A percentile compares a stretch with the other conserved stretches of the same genome.
These are phyloP conservation scores for Trichoderma asperelloides DNA, from an alignment of 495 filamentous ascomycete species.

Conservation along the genomic window DNA sequence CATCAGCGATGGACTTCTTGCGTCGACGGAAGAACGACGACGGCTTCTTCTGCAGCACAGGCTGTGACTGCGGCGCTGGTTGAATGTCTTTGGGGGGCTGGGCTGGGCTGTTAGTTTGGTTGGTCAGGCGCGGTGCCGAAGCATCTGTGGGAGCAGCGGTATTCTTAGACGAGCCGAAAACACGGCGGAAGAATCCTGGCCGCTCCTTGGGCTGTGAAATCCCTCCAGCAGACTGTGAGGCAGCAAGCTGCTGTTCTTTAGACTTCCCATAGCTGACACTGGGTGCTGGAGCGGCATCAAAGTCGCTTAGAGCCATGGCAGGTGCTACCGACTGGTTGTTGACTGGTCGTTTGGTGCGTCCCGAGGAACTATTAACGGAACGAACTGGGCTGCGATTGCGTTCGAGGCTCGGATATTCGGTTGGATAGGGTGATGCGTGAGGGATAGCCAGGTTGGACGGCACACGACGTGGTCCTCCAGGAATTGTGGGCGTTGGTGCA, in stretches of 20 bases:
- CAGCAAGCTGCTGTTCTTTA: conserved; percentile 19
- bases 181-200: conserved; percentile 83
- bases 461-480: conserved; percentile 60
- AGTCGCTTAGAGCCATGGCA: conserved; percentile 23
- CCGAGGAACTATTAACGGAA: conserved; percentile 49
- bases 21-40: conserved; percentile 88
- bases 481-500: conserved; percentile 81
- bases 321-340: conserved; percentile 20
- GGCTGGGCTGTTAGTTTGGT: conserved; percentile 8
- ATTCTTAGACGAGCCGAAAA: conserved; percentile 57
- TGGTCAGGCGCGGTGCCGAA: conserved; percentile 13
- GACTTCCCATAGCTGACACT: conserved; percentile 50
- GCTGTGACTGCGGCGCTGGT: conserved; percentile 17
- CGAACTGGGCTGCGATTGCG: conserved; percentile 52
- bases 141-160: conserved; percentile 5
- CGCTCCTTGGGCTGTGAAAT: conserved; percentile 49
- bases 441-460: conserved; percentile 31
- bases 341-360: conserved; percentile 23
- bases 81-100: neutral
- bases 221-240: conserved; percentile 24
- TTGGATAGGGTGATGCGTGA: conserved; percentile 30
- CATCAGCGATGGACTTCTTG: conserved; percentile 68
- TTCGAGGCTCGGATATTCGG: conserved; percentile 28
- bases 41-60: conserved; percentile 69
- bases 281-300: conserved; percentile 43